Base-by-base conservation (phyloP, 1,284 basidiomycete species). In the Bjerkandera adusta region DNA sequence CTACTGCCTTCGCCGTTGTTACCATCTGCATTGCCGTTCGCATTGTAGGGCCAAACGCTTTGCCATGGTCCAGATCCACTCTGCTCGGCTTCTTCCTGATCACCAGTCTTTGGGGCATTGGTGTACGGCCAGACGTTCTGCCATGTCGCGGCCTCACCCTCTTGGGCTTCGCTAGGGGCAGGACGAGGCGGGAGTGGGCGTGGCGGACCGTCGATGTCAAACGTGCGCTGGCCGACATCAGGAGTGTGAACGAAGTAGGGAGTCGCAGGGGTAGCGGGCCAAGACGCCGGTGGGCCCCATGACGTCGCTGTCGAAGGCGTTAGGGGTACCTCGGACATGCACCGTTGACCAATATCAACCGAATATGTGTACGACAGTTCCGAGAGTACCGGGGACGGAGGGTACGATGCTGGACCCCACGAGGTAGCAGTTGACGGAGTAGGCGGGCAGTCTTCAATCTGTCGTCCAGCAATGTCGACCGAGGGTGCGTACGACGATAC, bases 211-310 rank as follows among this genome's bases (percentile, higher is more conserved):
- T 43, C 52, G 7, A 47, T 20, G 40, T 70, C 66, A 45, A 75
- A 72, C 8, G 56, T 47, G 21, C 70, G 69, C 45, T 72, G 63
- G 5, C 66, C 73, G 5, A 62, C 61, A 50, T 75, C 73, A n/a
- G 74, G 74, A 6, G 71, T 73, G 5, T 54, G 63, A 5, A 73
- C 63, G 25, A 51, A 52, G 43, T 61, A 50, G 24, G 68, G 64
- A 8, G 68, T 64, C 3, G 56, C 55, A 11, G 75, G 73, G 38
- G 68, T 70, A 8, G 68, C 61, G 30, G 73, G 71, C 50, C 62
- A 73, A 3, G 68, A 71, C 36, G 66, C 54, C 4, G 73, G 71
- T 7, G 70, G 65, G 34, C 72, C 74, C 73, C 73, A 75, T 11
- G 68, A 69, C 5, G 73, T 73, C 16, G 71, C 70, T 12, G 72